These are phyloP conservation scores for Phyllosticta citrichinensis DNA, from an alignment of 2,329 filamentous ascomycete species.

Conservation along the genomic window DNA sequence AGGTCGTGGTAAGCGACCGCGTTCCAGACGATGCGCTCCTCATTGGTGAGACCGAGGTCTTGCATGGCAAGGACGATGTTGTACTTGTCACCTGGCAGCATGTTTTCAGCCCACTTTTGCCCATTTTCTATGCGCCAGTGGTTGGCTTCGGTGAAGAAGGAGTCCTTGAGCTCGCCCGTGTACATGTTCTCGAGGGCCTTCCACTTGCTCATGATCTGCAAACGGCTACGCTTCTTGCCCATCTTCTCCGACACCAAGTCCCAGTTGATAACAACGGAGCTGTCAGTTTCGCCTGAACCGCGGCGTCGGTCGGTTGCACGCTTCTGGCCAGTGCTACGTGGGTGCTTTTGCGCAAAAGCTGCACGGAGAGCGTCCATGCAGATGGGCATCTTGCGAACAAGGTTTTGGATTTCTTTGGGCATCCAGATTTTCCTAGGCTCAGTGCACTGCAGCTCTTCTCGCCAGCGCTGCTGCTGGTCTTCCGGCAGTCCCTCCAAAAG, in stretches of 20 bases:
- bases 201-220: constrained; percentile 63
- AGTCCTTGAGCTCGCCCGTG: constrained; percentile 1
- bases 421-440: constrained; percentile 3
- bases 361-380: constrained; percentile 5
- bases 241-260: constrained; percentile 52
- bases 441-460: constrained; percentile 15
- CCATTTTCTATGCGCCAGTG: constrained; percentile 14
- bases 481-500: constrained; percentile 33
- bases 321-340: constrained; percentile 4
- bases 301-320: constrained; percentile 4
- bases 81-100: constrained; percentile 33
- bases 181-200: constrained; percentile 21
- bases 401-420: constrained; percentile 20
- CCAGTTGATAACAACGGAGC: constrained; percentile 47
- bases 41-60: constrained; percentile 13
- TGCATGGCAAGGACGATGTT: constrained; percentile 29
- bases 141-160: constrained; percentile 10
- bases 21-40: constrained; percentile 29
- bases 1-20: constrained; percentile 18
- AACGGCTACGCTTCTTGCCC: constrained; percentile 49
- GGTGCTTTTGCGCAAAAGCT: background rate
- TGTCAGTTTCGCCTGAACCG: constrained; percentile 2
- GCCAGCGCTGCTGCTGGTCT: constrained; percentile 10
- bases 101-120: constrained; percentile 19
- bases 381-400: constrained; percentile 20